Base-by-base conservation (phyloP, 1,139 yeast species). In the Neolecta irregularis region DNA sequence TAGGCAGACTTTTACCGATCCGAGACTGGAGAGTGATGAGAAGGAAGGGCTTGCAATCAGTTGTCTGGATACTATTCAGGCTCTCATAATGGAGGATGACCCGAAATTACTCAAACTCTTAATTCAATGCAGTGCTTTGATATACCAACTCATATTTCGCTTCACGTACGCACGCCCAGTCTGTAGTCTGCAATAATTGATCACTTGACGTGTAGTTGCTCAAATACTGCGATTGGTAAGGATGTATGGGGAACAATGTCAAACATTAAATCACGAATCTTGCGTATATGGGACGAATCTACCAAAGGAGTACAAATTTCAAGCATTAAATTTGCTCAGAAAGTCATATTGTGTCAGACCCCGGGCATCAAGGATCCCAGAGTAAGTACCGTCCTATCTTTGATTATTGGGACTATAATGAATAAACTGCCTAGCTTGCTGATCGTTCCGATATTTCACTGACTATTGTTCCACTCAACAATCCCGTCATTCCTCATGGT, bases 301-400 rank as follows among this genome's bases (percentile, higher is more conserved):
- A 48, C 48, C 24, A 46, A 49, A 20, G 61, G 62, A 6, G 60
- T 73, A 32, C 73, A 71, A 51, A 57, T 79, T 19, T 76, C 85
- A 30, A 61, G 79, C 20, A 60, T 77, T 37, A 80, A 77, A 54
- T 74, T 85, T 44, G 68, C 81, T 6, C 71, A 78, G 38, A 68
- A 71, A 34, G 69, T 81, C 2, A 70, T 85, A 26, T 71, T 72
- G 38, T 69, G 72, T 20, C 94, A 85, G 48, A 65, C 78, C 17
- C 65, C 69, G 24, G 61, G 70, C 2, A 44, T 54, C 4, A 44
- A 51, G 16, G 62, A 59, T 40, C 45, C 65, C 44, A 45, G 60
- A 13, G 44, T 42, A 41, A 16, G 44, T 9, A 22, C 16, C 8
- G 11, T 24, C 15, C 3, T 7, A 8, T 23, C n/a, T 6, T 7